Percentiles rank a stretch among this genome's conserved stretches.
Conservation (phyloP, 345 rosid species). For the Populus nigra region DNA sequence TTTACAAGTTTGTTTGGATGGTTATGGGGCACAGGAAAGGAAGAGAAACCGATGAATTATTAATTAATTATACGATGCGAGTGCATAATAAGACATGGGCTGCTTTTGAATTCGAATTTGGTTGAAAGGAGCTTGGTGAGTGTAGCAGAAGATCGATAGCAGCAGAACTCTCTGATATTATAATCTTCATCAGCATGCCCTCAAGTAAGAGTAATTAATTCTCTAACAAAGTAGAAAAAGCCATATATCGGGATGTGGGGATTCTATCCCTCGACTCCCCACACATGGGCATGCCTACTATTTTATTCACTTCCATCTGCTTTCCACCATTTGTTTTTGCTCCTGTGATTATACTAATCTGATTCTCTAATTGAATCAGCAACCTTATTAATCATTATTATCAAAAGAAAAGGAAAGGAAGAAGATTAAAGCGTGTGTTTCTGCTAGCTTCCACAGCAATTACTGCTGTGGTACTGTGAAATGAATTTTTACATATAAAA, state of each 20-base stretch:
- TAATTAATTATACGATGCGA: constrained; percentile 1
- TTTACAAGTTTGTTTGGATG: not conserved
- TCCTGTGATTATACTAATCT: not conserved
- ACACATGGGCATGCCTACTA: not conserved
- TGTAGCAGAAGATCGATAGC: not conserved
- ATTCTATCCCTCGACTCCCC: not conserved
- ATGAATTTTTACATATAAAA: too few species aligned
- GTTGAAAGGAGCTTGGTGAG: not conserved
- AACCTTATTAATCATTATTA: not conserved
- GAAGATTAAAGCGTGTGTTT: too few species aligned
- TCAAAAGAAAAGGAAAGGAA: too few species aligned
- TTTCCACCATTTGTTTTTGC: not conserved
- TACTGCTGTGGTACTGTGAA: too few species aligned
- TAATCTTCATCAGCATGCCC: not conserved
- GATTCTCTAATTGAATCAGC: not conserved
- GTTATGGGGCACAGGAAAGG: constrained; percentile 13
- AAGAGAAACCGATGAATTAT: constrained; percentile 3
- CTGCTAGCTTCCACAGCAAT: too few species aligned
- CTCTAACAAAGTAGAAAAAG: not conserved
- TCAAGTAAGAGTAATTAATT: not conserved
- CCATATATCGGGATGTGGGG: not conserved
- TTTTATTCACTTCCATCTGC: not conserved
- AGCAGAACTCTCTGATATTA: not conserved
- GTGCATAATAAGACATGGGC: constrained; percentile 32
- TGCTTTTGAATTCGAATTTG: constrained; percentile 1